Conservation (phyloP, 805 yeast species). For the Pichia eremophila region DNA sequence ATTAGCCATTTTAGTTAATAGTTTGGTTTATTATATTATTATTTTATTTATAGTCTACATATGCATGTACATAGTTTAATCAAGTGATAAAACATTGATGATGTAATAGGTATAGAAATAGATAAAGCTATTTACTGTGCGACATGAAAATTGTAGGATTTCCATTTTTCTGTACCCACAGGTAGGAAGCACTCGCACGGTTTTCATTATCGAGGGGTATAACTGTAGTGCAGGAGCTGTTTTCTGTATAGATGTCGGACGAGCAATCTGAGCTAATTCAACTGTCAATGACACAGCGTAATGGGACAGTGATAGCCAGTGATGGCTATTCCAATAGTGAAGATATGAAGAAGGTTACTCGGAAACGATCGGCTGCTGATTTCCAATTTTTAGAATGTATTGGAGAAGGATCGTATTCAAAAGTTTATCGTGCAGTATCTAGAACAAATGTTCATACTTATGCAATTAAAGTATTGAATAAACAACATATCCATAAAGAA, state of each 20-base stretch:
- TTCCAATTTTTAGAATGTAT: conserved; percentile 80
- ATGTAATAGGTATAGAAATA: too few species aligned
- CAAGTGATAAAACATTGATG: too few species aligned
- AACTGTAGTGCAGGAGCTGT: background rate
- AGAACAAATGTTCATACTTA: conserved; percentile 62
- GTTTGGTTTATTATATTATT: too few species aligned
- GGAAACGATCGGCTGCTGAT: conserved; percentile 61
- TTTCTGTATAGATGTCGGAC: background rate
- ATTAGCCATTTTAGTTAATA: background rate
- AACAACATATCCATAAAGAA: conserved; percentile 88
- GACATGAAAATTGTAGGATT: too few species aligned
- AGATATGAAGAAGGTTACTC: background rate
- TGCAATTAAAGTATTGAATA: conserved; percentile 87
- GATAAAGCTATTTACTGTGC: too few species aligned
- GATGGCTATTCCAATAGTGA: background rate
- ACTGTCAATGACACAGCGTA: background rate
- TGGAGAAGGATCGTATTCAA: conserved; percentile 95
- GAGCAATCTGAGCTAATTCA: background rate
- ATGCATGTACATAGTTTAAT: too few species aligned
- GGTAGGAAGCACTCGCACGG: too few species aligned
- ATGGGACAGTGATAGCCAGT: background rate
- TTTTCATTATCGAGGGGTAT: too few species aligned
- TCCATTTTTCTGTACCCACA: too few species aligned
- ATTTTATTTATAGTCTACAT: too few species aligned
- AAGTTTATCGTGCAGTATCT: conserved; percentile 83